Percentiles rank a stretch among this genome's conserved stretches.
Conservation (phyloP, 2,329 filamentous ascomycete species). For the Westerdykella ornata region DNA sequence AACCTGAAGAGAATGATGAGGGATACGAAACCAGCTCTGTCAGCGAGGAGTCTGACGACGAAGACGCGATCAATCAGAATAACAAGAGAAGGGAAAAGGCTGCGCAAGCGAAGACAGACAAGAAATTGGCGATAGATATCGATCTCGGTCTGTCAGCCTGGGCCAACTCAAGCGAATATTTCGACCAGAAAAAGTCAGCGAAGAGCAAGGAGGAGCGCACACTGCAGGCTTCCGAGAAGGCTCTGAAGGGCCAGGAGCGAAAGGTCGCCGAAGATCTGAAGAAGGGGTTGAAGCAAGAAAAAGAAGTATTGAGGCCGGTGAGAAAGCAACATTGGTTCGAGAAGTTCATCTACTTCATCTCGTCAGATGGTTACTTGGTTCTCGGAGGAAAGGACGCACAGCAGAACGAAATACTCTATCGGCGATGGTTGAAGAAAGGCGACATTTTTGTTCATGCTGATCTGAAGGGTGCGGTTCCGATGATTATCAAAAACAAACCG, state of each 20-base stretch:
- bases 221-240: constrained; percentile 68
- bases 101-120: constrained; percentile 25
- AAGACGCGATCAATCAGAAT: constrained; percentile 41
- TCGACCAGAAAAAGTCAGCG: constrained; percentile 77
- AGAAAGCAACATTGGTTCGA: constrained; percentile 90
- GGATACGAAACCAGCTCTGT: constrained; percentile 59
- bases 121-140: constrained; percentile 67
- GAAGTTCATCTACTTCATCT: constrained; percentile 93
- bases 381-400: constrained; percentile 81
- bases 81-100: constrained; percentile 42
- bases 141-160: constrained; percentile 76
- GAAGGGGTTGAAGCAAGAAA: constrained; percentile 85
- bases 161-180: constrained; percentile 87
- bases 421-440: constrained; percentile 74
- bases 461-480: constrained; percentile 71
- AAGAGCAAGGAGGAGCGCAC: constrained; percentile 86
- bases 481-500: constrained; percentile 84
- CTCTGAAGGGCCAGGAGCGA: constrained; percentile 81
- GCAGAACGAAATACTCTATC: constrained; percentile 90
- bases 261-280: constrained; percentile 83
- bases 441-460: constrained; percentile 92
- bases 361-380: constrained; percentile 89
- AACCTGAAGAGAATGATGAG: constrained; percentile 46
- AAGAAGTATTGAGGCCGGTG: constrained; percentile 74
- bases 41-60: constrained; percentile 55